A percentile compares a stretch with the other conserved stretches of the same genome.
These are phyloP conservation scores for Melanopsichium pennsylvanicum DNA, from an alignment of 1,284 basidiomycete species.

Conservation along the genomic window DNA sequence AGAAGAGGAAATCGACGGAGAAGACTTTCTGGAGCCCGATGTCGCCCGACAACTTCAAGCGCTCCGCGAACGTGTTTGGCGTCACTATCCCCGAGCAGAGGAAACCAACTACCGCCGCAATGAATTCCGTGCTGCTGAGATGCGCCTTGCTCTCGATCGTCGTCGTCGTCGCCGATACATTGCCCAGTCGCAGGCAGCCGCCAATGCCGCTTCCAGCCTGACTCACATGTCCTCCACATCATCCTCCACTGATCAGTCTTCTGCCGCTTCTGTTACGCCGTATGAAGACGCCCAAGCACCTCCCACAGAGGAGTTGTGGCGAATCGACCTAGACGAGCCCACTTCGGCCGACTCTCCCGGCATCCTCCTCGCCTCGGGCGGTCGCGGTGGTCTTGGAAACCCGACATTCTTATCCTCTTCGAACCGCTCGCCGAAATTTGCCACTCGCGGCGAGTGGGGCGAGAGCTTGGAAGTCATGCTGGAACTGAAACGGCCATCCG, in stretches of 20 bases:
- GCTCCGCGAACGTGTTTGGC: conserved; percentile 59
- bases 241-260: conserved; percentile 16
- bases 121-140: conserved; percentile 56
- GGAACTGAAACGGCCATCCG: conserved; percentile 93
- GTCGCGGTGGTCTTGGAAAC: conserved; percentile 86
- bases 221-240: neutral
- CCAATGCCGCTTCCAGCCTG: conserved; percentile 1
- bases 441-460: conserved; percentile 75
- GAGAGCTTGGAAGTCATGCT: conserved; percentile 82
- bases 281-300: conserved; percentile 24
- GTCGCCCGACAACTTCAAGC: conserved; percentile 35
- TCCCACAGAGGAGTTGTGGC: conserved; percentile 36
- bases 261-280: conserved; percentile 40
- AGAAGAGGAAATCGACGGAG: conserved; percentile 29
- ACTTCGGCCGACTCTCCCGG: conserved; percentile 54
- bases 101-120: conserved; percentile 58
- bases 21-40: conserved; percentile 37
- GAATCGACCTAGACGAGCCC: conserved; percentile 50
- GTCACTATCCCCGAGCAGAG: conserved; percentile 61
- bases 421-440: conserved; percentile 67
- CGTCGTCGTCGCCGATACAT: conserved; percentile 32
- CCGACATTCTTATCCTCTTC: conserved; percentile 77
- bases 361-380: conserved; percentile 71
- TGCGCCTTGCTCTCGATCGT: conserved; percentile 51
- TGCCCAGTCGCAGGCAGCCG: conserved; percentile 13